phyloP scores from a whole-genome alignment of 2,329 filamentous ascomycete genomes.

The Xylariaceae sp. region DNA sequence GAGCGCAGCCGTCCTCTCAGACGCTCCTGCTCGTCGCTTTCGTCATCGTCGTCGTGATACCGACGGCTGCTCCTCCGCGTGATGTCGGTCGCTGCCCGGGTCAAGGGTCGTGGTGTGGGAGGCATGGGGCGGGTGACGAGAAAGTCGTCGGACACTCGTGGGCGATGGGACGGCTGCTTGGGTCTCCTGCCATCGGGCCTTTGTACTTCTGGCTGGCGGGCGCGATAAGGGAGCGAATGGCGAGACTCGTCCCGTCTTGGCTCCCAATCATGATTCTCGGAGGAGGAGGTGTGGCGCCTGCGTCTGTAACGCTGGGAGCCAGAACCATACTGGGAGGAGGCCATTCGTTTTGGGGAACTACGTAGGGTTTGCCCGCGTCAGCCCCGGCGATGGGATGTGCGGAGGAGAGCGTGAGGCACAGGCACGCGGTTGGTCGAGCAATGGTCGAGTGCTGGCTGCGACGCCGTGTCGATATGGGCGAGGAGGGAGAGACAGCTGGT shows the following conservation, averaged over 20 bases:
- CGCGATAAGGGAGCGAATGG: slow-evolving; percentile 35
- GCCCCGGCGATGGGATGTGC: slow-evolving; percentile 26
- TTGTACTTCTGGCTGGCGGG: slow-evolving; percentile 32
- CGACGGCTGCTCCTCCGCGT: slow-evolving; percentile 19
- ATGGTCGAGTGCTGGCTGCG: not conserved
- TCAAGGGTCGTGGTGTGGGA: slow-evolving; percentile 25
- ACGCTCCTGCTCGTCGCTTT: slow-evolving; percentile 23
- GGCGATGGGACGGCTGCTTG: slow-evolving; percentile 24
- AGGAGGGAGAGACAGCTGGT: slow-evolving; percentile 32
- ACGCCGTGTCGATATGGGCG: slow-evolving; percentile 23
- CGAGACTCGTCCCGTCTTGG: slow-evolving; percentile 22
- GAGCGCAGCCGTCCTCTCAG: slow-evolving; percentile 26
- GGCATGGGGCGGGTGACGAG: slow-evolving; percentile 26
- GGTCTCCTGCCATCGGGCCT: slow-evolving; percentile 26
- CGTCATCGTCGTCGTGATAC: slow-evolving; percentile 23
- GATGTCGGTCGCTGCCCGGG: slow-evolving; percentile 22
- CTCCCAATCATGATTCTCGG: slow-evolving; percentile 31
- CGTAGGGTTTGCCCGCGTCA: slow-evolving; percentile 21
- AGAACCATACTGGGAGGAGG: slow-evolving; percentile 26
- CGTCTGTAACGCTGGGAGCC: slow-evolving; percentile 28
- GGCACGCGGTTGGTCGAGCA: slow-evolving; percentile 25
- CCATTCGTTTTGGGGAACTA: slow-evolving; percentile 25
- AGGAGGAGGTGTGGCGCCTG: slow-evolving; percentile 26
- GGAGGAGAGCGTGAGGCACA: slow-evolving; percentile 23
- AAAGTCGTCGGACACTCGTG: slow-evolving; percentile 26